These are phyloP conservation scores for Porphyra umbilicalis DNA, from an alignment of 31 red algal species.

Conservation along the genomic window DNA sequence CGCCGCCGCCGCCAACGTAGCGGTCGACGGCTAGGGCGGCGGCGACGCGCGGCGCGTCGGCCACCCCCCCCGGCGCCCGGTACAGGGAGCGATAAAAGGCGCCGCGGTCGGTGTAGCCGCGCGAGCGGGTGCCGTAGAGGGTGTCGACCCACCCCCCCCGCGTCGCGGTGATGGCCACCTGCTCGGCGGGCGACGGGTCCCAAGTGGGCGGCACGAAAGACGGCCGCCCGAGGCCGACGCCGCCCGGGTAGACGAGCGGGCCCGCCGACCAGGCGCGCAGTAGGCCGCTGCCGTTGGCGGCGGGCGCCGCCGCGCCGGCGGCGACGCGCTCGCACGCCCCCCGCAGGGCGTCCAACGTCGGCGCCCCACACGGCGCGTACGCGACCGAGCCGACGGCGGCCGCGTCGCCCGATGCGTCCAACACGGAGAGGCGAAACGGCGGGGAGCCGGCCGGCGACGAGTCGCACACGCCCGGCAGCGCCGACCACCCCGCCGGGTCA, in stretches of 20 bases:
- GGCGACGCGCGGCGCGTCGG: conserved; percentile 2
- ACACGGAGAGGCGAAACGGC: too few relatives aligned
- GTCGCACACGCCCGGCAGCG: too few relatives aligned
- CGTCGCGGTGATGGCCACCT: neutral
- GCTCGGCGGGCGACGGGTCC: conserved; percentile 6
- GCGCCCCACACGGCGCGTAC: too few relatives aligned
- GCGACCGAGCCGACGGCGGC: too few relatives aligned
- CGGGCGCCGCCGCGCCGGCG: neutral
- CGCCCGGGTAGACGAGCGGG: conserved; percentile 33
- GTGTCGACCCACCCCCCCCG: conserved; percentile 5
- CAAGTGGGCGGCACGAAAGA: conserved; percentile 22
- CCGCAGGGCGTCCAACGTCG: too few relatives aligned
- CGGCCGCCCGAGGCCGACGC: neutral
- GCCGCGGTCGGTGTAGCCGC: neutral
- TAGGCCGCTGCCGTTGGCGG: conserved; percentile 12
- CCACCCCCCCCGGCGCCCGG: conserved; percentile 14
- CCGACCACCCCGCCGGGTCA: too few relatives aligned
- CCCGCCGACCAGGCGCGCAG: conserved; percentile 14
- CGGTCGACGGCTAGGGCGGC: conserved; percentile 20
- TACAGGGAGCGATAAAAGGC: conserved; percentile 15
- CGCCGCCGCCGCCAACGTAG: neutral
- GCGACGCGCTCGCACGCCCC: conserved; percentile 10
- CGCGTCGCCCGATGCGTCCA: too few relatives aligned
- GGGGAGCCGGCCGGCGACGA: too few relatives aligned
- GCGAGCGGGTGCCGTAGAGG: conserved; percentile 22